Evolutionary conservation across 2,329 filamentous ascomycete genomes (phyloP).

Genomic region (Neoarthrinium moseri): DNA sequence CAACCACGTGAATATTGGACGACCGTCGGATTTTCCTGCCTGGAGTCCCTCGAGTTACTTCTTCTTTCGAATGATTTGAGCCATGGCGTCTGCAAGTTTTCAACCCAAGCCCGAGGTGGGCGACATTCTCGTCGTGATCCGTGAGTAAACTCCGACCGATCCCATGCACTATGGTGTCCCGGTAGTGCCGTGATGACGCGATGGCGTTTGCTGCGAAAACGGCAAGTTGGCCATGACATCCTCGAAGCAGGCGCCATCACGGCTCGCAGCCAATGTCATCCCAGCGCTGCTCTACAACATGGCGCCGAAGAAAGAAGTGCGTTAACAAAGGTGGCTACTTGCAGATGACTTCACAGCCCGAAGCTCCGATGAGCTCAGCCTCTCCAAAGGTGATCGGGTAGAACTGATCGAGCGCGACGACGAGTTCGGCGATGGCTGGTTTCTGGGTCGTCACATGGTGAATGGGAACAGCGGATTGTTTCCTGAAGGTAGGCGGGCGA

Average conservation of each 20-base stretch:
- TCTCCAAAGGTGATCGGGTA: conserved; percentile 81
- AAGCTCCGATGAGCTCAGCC: conserved; percentile 87
- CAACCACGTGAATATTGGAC: conserved; percentile 11
- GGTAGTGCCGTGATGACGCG: neutral
- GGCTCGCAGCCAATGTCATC: neutral
- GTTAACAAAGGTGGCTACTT: conserved; percentile 10
- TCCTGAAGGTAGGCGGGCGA: conserved; percentile 68
- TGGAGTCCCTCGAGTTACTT: neutral
- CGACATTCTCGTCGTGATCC: conserved; percentile 69
- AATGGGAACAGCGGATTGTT: conserved; percentile 78
- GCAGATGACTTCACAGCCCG: conserved; percentile 89
- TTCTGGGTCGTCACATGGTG: conserved; percentile 70
- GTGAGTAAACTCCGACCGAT: conserved; percentile 49
- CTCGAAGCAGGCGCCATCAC: neutral
- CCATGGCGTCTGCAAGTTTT: conserved; percentile 44
- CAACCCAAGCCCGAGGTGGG: conserved; percentile 57
- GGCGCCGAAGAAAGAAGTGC: neutral
- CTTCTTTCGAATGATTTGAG: conserved; percentile 13
- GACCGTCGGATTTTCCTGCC: conserved; percentile 1
- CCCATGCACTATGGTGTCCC: neutral
- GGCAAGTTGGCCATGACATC: too few species aligned
- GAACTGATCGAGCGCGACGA: conserved; percentile 83
- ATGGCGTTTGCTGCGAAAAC: neutral
- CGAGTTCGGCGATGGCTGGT: conserved; percentile 88
- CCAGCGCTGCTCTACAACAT: neutral